Evolutionary conservation across 1,284 basidiomycete species (phyloP).

Genomic region (Porodaedalea pini): DNA sequence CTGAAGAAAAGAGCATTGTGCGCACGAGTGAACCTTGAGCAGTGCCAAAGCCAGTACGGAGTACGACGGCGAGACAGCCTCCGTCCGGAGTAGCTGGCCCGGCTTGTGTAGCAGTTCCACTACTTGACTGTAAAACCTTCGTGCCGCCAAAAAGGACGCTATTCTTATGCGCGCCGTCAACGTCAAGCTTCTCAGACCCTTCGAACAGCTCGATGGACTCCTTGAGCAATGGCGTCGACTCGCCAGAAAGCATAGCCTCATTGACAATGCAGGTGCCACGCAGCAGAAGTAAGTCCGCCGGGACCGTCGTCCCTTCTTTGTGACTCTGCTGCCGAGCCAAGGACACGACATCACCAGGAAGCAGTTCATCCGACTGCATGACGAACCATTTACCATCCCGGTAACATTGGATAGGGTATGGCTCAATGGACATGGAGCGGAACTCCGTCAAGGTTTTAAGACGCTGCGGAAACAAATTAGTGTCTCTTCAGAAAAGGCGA

Average conservation of each 20-base stretch:
- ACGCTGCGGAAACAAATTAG: slow-evolving; percentile 49
- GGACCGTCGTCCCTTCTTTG: slow-evolving; percentile 71
- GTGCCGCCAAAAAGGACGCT: slow-evolving; percentile 92
- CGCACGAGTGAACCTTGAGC: slow-evolving; percentile 93
- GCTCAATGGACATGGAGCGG: slow-evolving; percentile 89
- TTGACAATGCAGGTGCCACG: slow-evolving; percentile 92
- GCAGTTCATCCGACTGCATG: slow-evolving; percentile 77
- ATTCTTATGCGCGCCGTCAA: slow-evolving; percentile 83
- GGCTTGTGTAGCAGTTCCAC: slow-evolving; percentile 29
- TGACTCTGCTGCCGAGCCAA: slow-evolving; percentile 64
- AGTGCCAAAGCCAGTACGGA: slow-evolving; percentile 95
- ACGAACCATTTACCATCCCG: slow-evolving; percentile 79
- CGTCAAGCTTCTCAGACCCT: slow-evolving; percentile 69
- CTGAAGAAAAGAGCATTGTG: slow-evolving; percentile 97
- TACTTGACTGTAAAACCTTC: slow-evolving; percentile 83
- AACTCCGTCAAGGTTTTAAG: slow-evolving; percentile 89
- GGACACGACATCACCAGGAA: slow-evolving; percentile 89
- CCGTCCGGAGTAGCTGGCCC: slow-evolving; percentile 72
- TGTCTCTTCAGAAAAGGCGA: not conserved
- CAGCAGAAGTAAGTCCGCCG: slow-evolving; percentile 86
- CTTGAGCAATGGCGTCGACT: slow-evolving; percentile 92
- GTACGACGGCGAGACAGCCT: slow-evolving; percentile 86
- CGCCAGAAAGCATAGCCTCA: slow-evolving; percentile 96
- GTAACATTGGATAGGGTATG: slow-evolving; percentile 80
- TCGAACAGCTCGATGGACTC: slow-evolving; percentile 89